phyloP scores from a whole-genome alignment of 371 early-diverging fungal genomes.

The Circinella minor region DNA sequence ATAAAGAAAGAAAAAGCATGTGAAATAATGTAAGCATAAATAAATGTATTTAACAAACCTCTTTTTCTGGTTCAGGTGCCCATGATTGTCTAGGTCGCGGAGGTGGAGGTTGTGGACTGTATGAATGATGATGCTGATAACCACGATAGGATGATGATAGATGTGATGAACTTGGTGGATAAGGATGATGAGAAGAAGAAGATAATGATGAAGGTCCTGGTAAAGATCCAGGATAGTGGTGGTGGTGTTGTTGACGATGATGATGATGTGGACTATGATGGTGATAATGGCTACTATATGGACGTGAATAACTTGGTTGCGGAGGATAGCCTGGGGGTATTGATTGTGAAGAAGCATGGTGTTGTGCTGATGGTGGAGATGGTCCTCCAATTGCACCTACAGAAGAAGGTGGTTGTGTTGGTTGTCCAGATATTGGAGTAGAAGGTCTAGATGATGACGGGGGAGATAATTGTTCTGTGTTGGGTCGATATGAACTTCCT shows the following conservation, averaged over 20 bases:
- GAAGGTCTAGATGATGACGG: conserved; percentile 3
- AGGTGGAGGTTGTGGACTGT: conserved; percentile 26
- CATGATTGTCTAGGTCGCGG: conserved; percentile 37
- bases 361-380: not conserved
- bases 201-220: conserved; percentile 11
- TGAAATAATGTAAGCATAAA: too few species aligned
- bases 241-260: conserved; percentile 5
- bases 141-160: conserved; percentile 3
- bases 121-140: conserved; percentile 15
- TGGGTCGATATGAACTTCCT: not conserved
- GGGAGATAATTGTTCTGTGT: not conserved
- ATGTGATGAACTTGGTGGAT: conserved; percentile 6
- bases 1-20: too few species aligned
- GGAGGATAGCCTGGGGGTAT: not conserved
- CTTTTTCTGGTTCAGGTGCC: conserved; percentile 54
- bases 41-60: conserved; percentile 24
- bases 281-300: conserved; percentile 7
- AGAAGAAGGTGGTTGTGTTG: conserved; percentile 9
- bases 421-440: conserved; percentile 8
- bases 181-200: conserved; percentile 1
- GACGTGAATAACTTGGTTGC: not conserved
- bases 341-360: not conserved
- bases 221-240: not conserved
- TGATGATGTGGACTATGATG: conserved; percentile 8
- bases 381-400: not conserved